A percentile compares a stretch with the other conserved stretches of the same genome.
Conservation (phyloP, 2,329 filamentous ascomycete species). For the Endocalyx cinctus region DNA sequence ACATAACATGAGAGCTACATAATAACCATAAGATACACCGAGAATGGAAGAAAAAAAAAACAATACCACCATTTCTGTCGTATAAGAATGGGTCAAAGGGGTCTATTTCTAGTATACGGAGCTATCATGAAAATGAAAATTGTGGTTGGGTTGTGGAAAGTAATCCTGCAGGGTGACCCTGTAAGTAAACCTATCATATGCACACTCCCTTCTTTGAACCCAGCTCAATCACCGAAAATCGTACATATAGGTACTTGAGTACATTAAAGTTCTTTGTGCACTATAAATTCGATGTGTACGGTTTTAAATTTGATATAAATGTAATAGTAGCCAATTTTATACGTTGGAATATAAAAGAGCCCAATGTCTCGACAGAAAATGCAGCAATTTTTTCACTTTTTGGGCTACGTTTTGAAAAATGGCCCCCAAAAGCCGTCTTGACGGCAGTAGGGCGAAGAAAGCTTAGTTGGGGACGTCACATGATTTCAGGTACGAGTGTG, state of each 20-base stretch:
- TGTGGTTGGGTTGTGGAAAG: slow-evolving; percentile 3
- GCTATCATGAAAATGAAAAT: not conserved
- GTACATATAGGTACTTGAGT: slow-evolving; percentile 3
- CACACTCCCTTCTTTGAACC: slow-evolving; percentile 10
- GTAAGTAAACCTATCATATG: slow-evolving; percentile 13
- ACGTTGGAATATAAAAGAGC: not conserved
- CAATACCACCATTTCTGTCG: not conserved
- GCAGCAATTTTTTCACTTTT: slow-evolving; percentile 9
- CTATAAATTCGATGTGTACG: slow-evolving; percentile 4
- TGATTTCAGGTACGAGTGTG: slow-evolving; percentile 18
- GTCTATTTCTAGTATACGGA: too few species aligned
- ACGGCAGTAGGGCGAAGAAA: slow-evolving; percentile 8
- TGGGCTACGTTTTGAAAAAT: slow-evolving; percentile 10
- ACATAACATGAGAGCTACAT: not conserved
- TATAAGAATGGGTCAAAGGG: too few species aligned
- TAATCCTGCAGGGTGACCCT: slow-evolving; percentile 16
- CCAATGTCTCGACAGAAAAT: slow-evolving; percentile 8
- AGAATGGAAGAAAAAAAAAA: not conserved
- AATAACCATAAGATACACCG: not conserved
- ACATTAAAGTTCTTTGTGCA: slow-evolving; percentile 3
- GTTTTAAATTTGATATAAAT: slow-evolving; percentile 2
- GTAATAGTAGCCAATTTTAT: not conserved
- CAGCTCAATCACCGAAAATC: slow-evolving; percentile 14
- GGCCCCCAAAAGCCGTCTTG: slow-evolving; percentile 15
- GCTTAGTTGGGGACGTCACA: slow-evolving; percentile 20